A percentile compares a stretch with the other conserved stretches of the same genome.
Evolutionary conservation across 164 flowering plant genomes (phyloP).

Genomic region (Vitis rotundifolia): DNA sequence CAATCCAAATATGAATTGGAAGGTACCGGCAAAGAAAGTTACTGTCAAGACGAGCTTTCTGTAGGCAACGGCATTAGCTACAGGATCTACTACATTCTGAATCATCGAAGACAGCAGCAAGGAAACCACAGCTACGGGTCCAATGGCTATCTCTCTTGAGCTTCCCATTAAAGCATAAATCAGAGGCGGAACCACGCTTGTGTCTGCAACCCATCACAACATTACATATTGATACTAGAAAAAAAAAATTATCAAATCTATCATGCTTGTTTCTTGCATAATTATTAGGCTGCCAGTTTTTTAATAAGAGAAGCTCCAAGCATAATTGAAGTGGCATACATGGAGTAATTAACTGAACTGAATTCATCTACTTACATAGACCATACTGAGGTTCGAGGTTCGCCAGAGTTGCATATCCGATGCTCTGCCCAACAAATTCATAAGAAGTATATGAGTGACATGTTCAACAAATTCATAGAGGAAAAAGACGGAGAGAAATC

Average conservation of each 20-base stretch:
- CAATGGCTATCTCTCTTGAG: conserved; percentile 86
- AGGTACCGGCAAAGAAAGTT: conserved; percentile 79
- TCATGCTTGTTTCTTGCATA: not conserved
- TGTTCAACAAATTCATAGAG: too few relatives aligned
- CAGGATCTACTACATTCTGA: conserved; percentile 56
- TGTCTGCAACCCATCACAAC: conserved; percentile 38
- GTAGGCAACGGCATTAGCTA: conserved; percentile 58
- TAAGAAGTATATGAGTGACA: not conserved
- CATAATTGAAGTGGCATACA: not conserved
- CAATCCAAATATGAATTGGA: conserved; percentile 73
- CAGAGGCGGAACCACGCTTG: conserved; percentile 83
- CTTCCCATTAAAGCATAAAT: conserved; percentile 86
- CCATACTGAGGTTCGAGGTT: conserved; percentile 89
- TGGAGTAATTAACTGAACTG: not conserved
- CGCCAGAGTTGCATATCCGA: conserved; percentile 86
- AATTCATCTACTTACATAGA: conserved; percentile 64
- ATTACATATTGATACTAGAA: not conserved
- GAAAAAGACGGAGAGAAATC: not conserved
- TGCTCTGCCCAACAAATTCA: conserved; percentile 52
- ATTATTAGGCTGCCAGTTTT: too few relatives aligned
- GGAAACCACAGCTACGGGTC: conserved; percentile 91
- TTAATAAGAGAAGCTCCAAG: too few relatives aligned
- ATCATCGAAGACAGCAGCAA: conserved; percentile 64
- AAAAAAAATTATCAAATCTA: not conserved
- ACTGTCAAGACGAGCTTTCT: conserved; percentile 61